Conservation (phyloP, 768 basidiomycete genomes). For the Suillus subalutaceus region DNA sequence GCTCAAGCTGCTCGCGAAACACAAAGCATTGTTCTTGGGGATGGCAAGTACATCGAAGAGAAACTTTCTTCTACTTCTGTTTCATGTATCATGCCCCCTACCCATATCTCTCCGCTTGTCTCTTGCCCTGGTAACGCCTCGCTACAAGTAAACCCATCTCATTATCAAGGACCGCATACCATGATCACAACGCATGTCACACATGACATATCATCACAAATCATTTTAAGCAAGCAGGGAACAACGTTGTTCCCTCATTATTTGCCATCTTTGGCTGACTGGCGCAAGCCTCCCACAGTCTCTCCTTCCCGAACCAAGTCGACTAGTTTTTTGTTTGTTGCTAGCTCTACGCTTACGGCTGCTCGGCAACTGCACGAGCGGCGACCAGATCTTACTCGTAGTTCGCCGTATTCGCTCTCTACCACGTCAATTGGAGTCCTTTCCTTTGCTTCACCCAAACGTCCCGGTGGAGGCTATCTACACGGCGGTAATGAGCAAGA, state of each 20-base stretch:
- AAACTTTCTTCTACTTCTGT: constrained; percentile 15
- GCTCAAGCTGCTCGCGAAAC: constrained; percentile 39
- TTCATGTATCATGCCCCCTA: constrained; percentile 10
- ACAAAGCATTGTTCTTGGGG: constrained; percentile 39
- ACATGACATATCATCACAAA: constrained; percentile 40
- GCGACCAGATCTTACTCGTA: constrained; percentile 16
- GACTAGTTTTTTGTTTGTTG: constrained; percentile 32
- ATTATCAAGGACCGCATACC: constrained; percentile 10
- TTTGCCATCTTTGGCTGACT: constrained; percentile 37
- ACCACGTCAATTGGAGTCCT: constrained; percentile 40
- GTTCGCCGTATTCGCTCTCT: constrained; percentile 22
- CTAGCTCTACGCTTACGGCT: constrained; percentile 35
- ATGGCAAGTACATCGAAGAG: constrained; percentile 44
- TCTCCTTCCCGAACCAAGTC: constrained; percentile 8
- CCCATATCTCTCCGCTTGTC: constrained; percentile 10
- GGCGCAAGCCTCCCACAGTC: constrained; percentile 26
- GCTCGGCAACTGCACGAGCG: constrained; percentile 30
- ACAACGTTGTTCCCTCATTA: constrained; percentile 45
- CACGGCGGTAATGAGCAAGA: constrained; percentile 51
- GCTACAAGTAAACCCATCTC: background rate
- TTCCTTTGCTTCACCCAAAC: constrained; percentile 47
- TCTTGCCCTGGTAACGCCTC: constrained; percentile 5
- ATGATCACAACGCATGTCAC: constrained; percentile 13
- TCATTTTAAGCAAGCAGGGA: constrained; percentile 38
- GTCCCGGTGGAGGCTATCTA: constrained; percentile 47